Conservation (phyloP, 2,329 filamentous ascomycete species). For the Scortechinia acanthostroma region DNA sequence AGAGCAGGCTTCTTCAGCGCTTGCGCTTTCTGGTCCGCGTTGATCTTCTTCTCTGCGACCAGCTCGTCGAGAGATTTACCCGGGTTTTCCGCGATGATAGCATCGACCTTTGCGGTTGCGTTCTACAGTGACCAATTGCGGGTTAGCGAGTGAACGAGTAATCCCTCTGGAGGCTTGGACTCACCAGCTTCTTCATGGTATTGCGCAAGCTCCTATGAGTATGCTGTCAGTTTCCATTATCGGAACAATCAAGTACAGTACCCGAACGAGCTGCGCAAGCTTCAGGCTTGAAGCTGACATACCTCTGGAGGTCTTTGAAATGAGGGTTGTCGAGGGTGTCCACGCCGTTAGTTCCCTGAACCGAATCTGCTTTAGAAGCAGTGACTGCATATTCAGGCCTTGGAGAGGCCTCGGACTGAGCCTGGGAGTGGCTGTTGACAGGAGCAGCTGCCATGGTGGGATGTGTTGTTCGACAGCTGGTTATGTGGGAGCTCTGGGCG, state of each 20-base stretch:
- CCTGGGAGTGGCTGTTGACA: not conserved
- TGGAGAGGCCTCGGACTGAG: not conserved
- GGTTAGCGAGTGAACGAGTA: not conserved
- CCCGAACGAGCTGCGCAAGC: no score
- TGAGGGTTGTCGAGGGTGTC: not conserved
- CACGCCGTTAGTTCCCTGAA: not conserved
- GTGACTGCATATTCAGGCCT: no score
- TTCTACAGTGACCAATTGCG: slow-evolving; percentile 25
- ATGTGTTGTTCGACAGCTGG: not conserved
- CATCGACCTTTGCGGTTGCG: slow-evolving; percentile 49
- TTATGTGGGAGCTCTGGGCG: not conserved
- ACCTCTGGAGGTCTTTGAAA: not conserved
- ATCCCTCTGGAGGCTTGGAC: not conserved
- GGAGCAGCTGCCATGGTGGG: slow-evolving; percentile 1
- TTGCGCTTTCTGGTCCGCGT: slow-evolving; percentile 57
- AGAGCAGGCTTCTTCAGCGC: slow-evolving; percentile 54
- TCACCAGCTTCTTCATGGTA: not conserved
- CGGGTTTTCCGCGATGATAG: slow-evolving; percentile 51
- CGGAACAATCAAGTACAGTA: no score
- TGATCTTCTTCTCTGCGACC: slow-evolving; percentile 54
- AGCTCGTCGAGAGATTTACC: slow-evolving; percentile 54
- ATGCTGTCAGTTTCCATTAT: not conserved
- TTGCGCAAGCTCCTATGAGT: slow-evolving; percentile 1
- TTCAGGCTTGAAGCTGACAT: not conserved
- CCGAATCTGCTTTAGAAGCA: not conserved